Conservation (phyloP, 768 basidiomycete species). For the Amanita fuliginea region DNA sequence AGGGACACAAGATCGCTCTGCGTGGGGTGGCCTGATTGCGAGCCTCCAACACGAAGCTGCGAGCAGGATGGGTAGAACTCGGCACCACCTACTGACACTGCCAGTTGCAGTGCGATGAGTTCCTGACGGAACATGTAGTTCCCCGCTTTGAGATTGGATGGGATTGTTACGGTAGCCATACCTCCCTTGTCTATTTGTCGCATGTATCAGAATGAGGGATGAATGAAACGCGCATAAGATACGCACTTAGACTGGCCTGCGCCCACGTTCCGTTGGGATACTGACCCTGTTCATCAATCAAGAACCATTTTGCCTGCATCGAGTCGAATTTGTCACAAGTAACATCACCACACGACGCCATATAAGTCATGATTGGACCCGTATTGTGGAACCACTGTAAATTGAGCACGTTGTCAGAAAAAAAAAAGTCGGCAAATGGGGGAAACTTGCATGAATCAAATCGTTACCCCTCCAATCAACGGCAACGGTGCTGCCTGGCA, state of each 20-base stretch:
- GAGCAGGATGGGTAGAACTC: conserved; percentile 77
- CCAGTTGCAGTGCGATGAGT: conserved; percentile 70
- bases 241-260: background rate
- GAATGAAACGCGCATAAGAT: background rate
- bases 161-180: conserved; percentile 31
- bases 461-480: conserved; percentile 33
- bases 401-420: background rate
- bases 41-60: conserved; percentile 45
- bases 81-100: conserved; percentile 42
- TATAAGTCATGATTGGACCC: conserved; percentile 26
- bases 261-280: conserved; percentile 16
- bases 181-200: conserved; percentile 25
- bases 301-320: conserved; percentile 40
- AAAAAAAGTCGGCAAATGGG: background rate
- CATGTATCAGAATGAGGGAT: background rate
- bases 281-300: conserved; percentile 31
- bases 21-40: conserved; percentile 34
- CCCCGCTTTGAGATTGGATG: conserved; percentile 46
- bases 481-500: conserved; percentile 31
- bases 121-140: conserved; percentile 73
- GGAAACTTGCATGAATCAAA: conserved; percentile 6
- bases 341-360: conserved; percentile 29
- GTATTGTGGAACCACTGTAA: conserved; percentile 13
- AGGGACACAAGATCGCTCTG: conserved; percentile 45
- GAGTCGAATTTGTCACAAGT: conserved; percentile 34